Evolutionary conservation across 2,329 filamentous ascomycete genomes (phyloP).

Genomic region (Calycina herbarum): DNA sequence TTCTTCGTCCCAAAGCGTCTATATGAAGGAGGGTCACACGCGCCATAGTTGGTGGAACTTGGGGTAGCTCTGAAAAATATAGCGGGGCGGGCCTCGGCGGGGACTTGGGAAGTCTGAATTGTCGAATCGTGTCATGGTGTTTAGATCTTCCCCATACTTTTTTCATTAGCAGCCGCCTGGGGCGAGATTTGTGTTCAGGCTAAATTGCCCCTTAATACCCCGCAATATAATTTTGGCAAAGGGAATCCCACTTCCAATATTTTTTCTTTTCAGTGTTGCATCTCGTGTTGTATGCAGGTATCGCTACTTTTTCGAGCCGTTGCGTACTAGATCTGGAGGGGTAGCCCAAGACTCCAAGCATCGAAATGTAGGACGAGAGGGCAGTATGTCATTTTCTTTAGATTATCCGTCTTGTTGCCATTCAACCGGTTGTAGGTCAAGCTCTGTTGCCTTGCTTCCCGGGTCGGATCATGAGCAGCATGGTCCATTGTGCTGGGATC

Average conservation of each 20-base stretch:
- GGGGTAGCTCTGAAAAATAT: conserved; percentile 3
- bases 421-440: conserved; percentile 16
- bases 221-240: conserved; percentile 31
- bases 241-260: conserved; percentile 8
- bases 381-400: not conserved
- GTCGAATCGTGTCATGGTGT: not conserved
- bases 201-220: conserved; percentile 26
- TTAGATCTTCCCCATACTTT: not conserved
- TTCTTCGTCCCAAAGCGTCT: conserved; percentile 9
- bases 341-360: not conserved
- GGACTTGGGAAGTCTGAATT: not conserved
- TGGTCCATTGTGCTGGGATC: not conserved
- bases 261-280: not conserved
- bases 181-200: conserved; percentile 24
- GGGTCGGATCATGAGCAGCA: not conserved
- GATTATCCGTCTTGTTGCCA: not conserved
- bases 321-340: not conserved
- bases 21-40: conserved; percentile 15
- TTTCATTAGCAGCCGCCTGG: conserved; percentile 14
- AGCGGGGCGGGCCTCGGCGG: conserved; percentile 7
- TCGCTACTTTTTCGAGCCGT: not conserved
- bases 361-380: not conserved
- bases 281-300: not conserved
- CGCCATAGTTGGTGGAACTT: conserved; percentile 23
- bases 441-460: conserved; percentile 9